A percentile compares a stretch with the other conserved stretches of the same genome.
Conservation (phyloP, 2,329 filamentous ascomycete genomes). For the Hypoxylon rubiginosum region DNA sequence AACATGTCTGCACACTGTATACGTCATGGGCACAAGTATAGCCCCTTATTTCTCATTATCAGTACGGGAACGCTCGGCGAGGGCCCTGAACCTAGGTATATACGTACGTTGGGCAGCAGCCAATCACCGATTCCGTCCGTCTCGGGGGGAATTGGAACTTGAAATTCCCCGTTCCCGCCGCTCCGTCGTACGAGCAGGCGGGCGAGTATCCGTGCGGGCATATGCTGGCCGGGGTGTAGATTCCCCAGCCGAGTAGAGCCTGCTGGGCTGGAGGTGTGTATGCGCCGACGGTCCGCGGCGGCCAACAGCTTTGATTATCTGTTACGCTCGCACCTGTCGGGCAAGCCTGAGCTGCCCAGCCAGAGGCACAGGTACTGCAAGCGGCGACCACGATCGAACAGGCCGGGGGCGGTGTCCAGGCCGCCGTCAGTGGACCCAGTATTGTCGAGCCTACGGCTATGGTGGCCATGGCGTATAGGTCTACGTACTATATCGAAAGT, state of each 20-base stretch:
- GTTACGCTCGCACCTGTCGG: background rate
- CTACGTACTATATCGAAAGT: background rate
- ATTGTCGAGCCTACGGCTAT: background rate
- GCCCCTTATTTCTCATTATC: conserved; percentile 18
- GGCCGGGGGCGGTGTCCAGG: conserved; percentile 14
- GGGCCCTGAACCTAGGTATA: background rate
- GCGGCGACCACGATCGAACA: conserved; percentile 6
- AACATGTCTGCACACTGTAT: conserved; percentile 11
- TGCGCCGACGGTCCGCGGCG: conserved; percentile 9
- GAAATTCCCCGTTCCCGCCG: conserved; percentile 11
- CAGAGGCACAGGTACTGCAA: conserved; percentile 15
- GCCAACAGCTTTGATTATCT: conserved; percentile 18
- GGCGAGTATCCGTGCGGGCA: conserved; percentile 27
- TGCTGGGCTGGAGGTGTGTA: background rate
- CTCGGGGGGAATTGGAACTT: conserved; percentile 13
- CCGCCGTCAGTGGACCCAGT: conserved; percentile 23
- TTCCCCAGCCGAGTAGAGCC: conserved; percentile 16
- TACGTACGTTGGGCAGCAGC: conserved; percentile 30
- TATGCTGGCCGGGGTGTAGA: conserved; percentile 24
- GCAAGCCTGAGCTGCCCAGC: conserved; percentile 22
- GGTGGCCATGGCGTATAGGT: background rate
- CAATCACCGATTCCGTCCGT: conserved; percentile 18
- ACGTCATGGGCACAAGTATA: conserved; percentile 5
- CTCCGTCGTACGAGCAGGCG: conserved; percentile 25
- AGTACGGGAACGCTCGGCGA: conserved; percentile 4